phyloP scores from a whole-genome alignment of 768 basidiomycete genomes.

The Mycena polygramma region DNA sequence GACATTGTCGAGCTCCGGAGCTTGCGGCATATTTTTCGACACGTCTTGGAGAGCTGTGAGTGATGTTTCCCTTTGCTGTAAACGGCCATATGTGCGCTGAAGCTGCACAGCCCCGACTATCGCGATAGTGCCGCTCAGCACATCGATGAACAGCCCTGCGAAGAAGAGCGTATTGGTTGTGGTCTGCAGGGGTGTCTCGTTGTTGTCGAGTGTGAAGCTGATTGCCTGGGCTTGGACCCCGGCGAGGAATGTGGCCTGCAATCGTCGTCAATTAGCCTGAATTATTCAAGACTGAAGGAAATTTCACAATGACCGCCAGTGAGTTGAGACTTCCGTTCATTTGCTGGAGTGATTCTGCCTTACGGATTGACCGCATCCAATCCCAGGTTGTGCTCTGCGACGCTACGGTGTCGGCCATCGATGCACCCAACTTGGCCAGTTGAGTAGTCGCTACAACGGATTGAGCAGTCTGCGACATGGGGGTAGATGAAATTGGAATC shows the following conservation, averaged over 20 bases:
- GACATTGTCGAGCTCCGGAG: neutral
- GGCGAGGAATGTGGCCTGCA: conserved; percentile 28
- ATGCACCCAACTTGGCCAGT: too few species aligned
- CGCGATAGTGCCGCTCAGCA: conserved; percentile 21
- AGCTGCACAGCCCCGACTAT: conserved; percentile 18
- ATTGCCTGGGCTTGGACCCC: conserved; percentile 28
- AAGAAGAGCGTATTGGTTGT: conserved; percentile 20
- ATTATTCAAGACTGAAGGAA: neutral
- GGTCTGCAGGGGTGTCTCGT: conserved; percentile 9
- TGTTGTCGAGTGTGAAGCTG: conserved; percentile 2
- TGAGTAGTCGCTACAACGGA: too few species aligned
- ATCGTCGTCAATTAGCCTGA: neutral
- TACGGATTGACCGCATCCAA: conserved; percentile 8
- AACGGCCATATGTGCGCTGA: conserved; percentile 11
- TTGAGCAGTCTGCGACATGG: too few species aligned
- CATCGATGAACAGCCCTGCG: conserved; percentile 26
- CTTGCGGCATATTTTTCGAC: neutral
- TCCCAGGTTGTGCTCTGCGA: neutral
- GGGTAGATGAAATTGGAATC: too few species aligned
- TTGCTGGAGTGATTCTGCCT: conserved; percentile 9
- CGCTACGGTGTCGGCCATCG: neutral
- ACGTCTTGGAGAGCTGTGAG: neutral
- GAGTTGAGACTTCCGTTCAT: conserved; percentile 19
- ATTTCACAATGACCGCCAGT: conserved; percentile 23
- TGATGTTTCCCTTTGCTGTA: conserved; percentile 4